Evolutionary conservation across 768 basidiomycete genomes (phyloP), one percentile per base, ranked within the genome.

Genomic region (Rossbeevera mucosa): DNA sequence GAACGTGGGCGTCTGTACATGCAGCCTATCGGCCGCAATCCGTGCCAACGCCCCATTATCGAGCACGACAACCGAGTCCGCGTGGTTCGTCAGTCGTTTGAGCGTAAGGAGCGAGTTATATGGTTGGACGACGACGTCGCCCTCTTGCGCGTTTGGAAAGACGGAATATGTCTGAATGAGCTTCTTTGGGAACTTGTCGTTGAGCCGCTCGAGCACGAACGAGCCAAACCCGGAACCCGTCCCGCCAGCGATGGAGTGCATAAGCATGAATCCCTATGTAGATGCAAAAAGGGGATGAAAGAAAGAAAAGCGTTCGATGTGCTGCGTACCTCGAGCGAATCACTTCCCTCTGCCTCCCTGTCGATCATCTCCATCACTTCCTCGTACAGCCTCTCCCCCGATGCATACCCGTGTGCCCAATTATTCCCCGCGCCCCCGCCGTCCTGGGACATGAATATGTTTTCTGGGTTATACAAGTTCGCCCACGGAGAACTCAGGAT

Each of bases 361-460:
- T 98, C 95, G 51, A 99, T 82, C 94, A 99, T 97, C 69, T 99
- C 95, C 84, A 98, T 94, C 53, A 97, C 82, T 59, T 97, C 95
- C 62, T 97, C 94, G 66, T 95, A 96, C 56, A 93, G 80, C 54
- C 80, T 77, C 71, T 98, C 95, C 49, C 94, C 96, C 5, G 87
- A 81, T 7, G 85, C 79, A 65, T 94, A 94, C 13, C 95, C 95
- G 60, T 94, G 91, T 0, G 95, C 95, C 92, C 95, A 98, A 66
- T 97, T 98, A 64, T 99, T 99, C 16, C 96, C 96, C 12, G 96
- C 96, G 29, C 96, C 96, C n/a, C 96, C 94, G 5, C 96, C 96
- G 64, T 95, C 94, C 71, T 94, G 91, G 2, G 91, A 93, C 21
- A 94, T 76, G 64, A 91, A 98, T 33, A 98, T 95, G 63, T 99